phyloP scores from a whole-genome alignment of 176 grass and related monocot species.

The Alopecurus myosuroides region DNA sequence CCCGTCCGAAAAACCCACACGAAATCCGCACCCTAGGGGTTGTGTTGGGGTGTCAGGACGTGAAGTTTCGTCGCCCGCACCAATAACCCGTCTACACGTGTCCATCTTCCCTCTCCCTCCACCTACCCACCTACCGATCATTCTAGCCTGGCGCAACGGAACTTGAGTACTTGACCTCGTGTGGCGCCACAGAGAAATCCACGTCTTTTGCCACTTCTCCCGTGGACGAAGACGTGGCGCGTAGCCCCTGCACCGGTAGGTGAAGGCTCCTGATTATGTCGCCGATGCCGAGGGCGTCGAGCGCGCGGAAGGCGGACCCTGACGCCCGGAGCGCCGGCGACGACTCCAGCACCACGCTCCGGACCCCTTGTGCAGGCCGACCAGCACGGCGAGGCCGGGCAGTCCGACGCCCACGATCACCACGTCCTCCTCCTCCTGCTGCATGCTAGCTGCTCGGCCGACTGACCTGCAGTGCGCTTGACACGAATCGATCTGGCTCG shows the following conservation, averaged over 20 bases:
- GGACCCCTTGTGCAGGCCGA: slow-evolving; percentile 53
- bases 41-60: too few relatives aligned
- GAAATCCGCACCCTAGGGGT: too few relatives aligned
- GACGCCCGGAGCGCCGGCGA: slow-evolving; percentile 53
- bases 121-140: too few relatives aligned
- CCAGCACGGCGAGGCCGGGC: slow-evolving; percentile 36
- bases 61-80: too few relatives aligned
- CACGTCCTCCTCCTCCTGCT: slow-evolving; percentile 22
- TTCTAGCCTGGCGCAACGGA: slow-evolving; percentile 49
- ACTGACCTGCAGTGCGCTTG: too few relatives aligned
- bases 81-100: too few relatives aligned
- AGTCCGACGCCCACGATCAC: slow-evolving; percentile 51
- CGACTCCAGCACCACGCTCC: slow-evolving; percentile 79
- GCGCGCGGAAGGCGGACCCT: slow-evolving; percentile 56
- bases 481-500: too few relatives aligned
- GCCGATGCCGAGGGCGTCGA: slow-evolving; percentile 24
- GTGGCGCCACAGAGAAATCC: not conserved
- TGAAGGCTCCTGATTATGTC: slow-evolving; percentile 1
- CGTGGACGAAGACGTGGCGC: not conserved
- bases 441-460: not conserved
- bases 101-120: too few relatives aligned
- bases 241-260: not conserved
- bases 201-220: not conserved
- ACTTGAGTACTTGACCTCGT: not conserved
- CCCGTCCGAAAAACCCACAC: too few relatives aligned